Evolutionary conservation across 352 stramenopile genomes (phyloP), one percentile per base, ranked within the genome.

Genomic region (Globisporangium viniferum): DNA sequence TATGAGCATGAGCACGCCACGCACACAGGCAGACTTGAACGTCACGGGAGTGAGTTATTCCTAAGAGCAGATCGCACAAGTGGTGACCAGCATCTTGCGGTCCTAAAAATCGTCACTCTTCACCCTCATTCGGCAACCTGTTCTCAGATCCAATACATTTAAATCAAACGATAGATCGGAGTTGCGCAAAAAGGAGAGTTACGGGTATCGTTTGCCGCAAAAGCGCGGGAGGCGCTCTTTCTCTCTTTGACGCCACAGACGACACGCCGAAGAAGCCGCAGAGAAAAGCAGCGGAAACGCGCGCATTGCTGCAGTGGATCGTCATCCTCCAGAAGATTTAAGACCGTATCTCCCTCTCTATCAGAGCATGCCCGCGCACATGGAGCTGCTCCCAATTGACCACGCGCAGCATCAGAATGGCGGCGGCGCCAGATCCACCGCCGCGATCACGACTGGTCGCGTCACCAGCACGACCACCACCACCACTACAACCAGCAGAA

Each of bases 381-480:
- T 62, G 63, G 53, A 68, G 39, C 14, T 57, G 65, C 59, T 60
- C 41, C 49, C 46, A 31, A 66, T 22, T 18, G 65, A 46, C n/a
- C 31, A 14, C 62, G 18, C n/a, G 31, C 51, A 61, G 48, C 62
- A 61, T 22, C 51, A 48, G 31, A 59, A 29, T 39, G 53, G 53
- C 14, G 51, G 49, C 48, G 20, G 22, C 33, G 33, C n/a, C 10
- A 33, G 49, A 39, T 24, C 55, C 58, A 66, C 29, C n/a, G 24
- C 53, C 8, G 33, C 59, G n/a, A 49, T 59, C 49, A 53, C 62
- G 51, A 66, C 61, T 31, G 58, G 61, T 60, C 61, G 61, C 46
- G 62, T 29, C 31, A 60, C n/a, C 20, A 54, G 9, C 58, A 53
- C 31, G 31, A 33, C 33, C 18, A 64, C 22, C 59, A 57, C 22